Conservation (phyloP, 1,139 yeast genomes). For the Lodderomyces parapsilosis region DNA sequence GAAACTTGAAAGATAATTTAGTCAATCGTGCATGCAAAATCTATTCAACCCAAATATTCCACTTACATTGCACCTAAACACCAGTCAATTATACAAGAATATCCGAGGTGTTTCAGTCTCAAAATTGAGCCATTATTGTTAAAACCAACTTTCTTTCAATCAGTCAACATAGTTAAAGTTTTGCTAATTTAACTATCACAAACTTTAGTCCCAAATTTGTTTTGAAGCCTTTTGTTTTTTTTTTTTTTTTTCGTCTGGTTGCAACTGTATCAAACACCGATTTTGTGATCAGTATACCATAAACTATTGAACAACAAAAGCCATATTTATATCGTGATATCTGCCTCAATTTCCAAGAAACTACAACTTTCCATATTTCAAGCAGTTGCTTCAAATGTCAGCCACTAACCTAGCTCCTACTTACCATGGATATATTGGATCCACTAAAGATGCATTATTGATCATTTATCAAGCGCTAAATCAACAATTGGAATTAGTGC, state of each 20-base stretch:
- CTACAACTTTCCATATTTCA: neutral
- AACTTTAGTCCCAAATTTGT: neutral
- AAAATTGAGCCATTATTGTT: too few relatives aligned
- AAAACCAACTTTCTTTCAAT: too few relatives aligned
- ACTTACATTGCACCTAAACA: neutral
- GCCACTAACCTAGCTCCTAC: slow-evolving; percentile 50
- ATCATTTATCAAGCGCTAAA: slow-evolving; percentile 77
- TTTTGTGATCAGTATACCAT: neutral
- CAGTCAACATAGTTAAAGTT: neutral
- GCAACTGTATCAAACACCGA: slow-evolving; percentile 1
- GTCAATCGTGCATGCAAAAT: neutral
- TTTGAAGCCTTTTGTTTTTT: neutral
- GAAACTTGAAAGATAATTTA: neutral
- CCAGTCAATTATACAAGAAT: neutral
- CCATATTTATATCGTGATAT: neutral
- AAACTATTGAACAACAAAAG: neutral
- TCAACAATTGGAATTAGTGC: slow-evolving; percentile 60
- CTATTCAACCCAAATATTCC: neutral
- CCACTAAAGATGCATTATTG: slow-evolving; percentile 79
- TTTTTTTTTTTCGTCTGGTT: neutral
- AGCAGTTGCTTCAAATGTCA: slow-evolving; percentile 19
- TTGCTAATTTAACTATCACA: neutral
- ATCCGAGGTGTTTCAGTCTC: neutral
- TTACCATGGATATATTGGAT: slow-evolving; percentile 73
- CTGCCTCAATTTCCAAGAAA: neutral